Base-by-base conservation (phyloP, 192 early-diverging fungal species). In the Coemansia sp. region DNA sequence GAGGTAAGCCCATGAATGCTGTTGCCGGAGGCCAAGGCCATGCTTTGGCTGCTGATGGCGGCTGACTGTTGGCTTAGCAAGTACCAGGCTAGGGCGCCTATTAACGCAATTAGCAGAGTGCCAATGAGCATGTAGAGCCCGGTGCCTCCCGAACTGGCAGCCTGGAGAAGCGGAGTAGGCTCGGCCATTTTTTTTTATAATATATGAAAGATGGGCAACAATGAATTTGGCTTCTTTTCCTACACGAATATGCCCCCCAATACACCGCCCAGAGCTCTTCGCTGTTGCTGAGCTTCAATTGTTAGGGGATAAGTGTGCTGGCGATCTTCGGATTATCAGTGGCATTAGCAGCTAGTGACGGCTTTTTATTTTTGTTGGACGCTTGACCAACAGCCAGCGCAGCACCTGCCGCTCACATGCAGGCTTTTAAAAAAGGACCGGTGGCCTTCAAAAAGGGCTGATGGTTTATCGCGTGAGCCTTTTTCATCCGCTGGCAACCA, bases 61-160 rank as follows among this genome's bases (percentile, higher is more conserved):
- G 69, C 73, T 33, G 77, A 80, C 40, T 80, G 72, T 35, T 65
- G 23, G 53, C 65, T 60, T 31, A 80, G 56, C 20, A 74, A 3
- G 45, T 60, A 67, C 77, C 77, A 80, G 2, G 59, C 65, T 13
- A 67, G 9, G 7, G 37, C 46, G 24, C 37, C 46, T 21, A 63
- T 18, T 16, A 62, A 4, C 9, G 66, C 20, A 2, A 72, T 43
- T 21, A 60, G n/a, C 43, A 60, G 21, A 1, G 34, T 59, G 35
- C 56, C 46, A 20, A 28, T 38, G 7, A 67, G 28, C 31, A 67
- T 28, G 26, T 55, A 55, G 14, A 28, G 24, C 11, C 58, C 37
- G 20, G 58, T 13, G 58, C 51, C 51, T 55, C 51, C 51, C 2
- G 51, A 16, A 16, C 51, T 14, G 51, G 51, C 51, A 7, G 24